phyloP scores from a whole-genome alignment of 2,329 filamentous ascomycete species.

The Colletotrichum scovillei region DNA sequence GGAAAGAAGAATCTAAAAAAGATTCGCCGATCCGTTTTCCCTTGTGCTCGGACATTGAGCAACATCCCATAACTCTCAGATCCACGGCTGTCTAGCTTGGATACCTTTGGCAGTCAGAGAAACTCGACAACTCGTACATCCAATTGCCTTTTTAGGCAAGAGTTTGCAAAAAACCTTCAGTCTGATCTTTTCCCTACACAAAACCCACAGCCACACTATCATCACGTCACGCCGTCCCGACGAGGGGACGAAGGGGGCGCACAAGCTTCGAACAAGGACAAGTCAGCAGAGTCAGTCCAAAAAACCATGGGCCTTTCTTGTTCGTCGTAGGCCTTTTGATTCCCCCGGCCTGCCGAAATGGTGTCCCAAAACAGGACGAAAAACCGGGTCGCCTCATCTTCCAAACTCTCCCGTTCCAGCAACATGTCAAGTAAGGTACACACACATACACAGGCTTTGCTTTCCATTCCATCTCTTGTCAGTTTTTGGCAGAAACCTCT shows the following conservation, averaged over 20 bases:
- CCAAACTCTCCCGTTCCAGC: constrained; percentile 4
- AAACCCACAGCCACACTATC: not conserved
- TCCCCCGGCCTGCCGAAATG: not conserved
- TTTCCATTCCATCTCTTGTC: not conserved
- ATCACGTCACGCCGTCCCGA: not conserved
- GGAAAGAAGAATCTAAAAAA: not conserved
- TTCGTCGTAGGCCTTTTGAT: not conserved
- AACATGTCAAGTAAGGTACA: too few relatives aligned
- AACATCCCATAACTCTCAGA: not conserved
- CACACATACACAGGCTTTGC: not conserved
- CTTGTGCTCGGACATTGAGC: not conserved
- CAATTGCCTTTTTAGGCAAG: not conserved
- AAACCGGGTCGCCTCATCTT: constrained; percentile 7
- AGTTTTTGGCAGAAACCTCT: not conserved
- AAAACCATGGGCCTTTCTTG: not conserved
- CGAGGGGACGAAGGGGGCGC: not conserved
- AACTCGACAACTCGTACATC: too few relatives aligned
- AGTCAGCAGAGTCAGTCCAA: not conserved
- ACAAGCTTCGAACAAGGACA: not conserved
- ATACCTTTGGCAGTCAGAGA: not conserved
- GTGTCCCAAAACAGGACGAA: not conserved
- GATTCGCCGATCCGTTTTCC: not conserved
- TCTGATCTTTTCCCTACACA: not conserved
- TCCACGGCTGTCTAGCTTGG: not conserved
- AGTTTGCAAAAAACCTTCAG: not conserved